Evolutionary conservation across 441 rosid genomes (phyloP).

Genomic region (Hypseocharis bilobata): DNA sequence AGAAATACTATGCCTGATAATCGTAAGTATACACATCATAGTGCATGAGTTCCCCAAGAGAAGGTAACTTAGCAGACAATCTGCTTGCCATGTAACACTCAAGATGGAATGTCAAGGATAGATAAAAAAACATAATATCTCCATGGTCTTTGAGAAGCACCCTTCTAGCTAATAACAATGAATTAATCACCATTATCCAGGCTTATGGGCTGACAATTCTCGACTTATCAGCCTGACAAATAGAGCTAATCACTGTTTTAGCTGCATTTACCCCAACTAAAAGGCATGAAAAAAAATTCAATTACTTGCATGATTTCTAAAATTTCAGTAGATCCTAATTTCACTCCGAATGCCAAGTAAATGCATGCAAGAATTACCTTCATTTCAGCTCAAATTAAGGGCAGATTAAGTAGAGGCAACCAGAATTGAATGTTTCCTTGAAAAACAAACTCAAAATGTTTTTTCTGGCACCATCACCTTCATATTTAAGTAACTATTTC

Average conservation of each 20-base stretch:
- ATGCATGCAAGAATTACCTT: too few relatives aligned
- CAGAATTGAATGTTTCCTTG: background rate
- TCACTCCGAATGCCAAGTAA: background rate
- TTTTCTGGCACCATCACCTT: background rate
- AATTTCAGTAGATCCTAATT: background rate
- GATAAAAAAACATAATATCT: background rate
- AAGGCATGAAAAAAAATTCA: too few relatives aligned
- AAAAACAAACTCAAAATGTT: too few relatives aligned
- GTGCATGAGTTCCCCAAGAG: background rate
- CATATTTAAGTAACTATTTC: background rate
- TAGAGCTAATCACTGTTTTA: too few relatives aligned
- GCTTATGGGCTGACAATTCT: too few relatives aligned
- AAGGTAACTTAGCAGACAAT: background rate
- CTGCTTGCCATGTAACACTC: background rate
- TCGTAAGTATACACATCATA: background rate
- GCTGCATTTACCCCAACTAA: too few relatives aligned
- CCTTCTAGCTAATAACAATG: too few relatives aligned
- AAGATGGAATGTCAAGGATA: background rate
- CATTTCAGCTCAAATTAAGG: background rate
- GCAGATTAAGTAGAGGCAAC: background rate
- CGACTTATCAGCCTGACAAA: too few relatives aligned
- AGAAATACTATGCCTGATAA: conserved; percentile 2
- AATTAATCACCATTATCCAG: too few relatives aligned
- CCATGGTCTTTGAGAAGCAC: background rate
- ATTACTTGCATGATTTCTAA: too few relatives aligned